phyloP scores from a whole-genome alignment of 116 monocot species.

The Papilionanthe hybrid region DNA sequence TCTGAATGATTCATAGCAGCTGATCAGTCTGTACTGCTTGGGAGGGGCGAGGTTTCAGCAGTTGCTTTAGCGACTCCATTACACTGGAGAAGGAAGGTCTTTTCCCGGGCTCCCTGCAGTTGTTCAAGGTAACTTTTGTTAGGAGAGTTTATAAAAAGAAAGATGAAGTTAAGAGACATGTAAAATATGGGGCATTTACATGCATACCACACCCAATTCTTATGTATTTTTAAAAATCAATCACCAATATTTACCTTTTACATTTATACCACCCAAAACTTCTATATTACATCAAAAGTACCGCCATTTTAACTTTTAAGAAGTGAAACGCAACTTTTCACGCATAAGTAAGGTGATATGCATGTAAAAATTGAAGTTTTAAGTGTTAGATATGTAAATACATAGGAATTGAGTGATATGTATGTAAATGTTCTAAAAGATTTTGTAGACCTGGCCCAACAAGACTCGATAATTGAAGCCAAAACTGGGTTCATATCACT shows the following conservation, averaged over 20 bases:
- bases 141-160: background rate
- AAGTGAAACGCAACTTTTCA: too few relatives aligned
- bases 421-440: background rate
- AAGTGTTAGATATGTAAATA: too few relatives aligned
- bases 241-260: too few relatives aligned
- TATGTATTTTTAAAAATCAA: too few relatives aligned
- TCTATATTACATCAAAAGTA: too few relatives aligned
- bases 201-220: too few relatives aligned
- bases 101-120: slow-evolving; percentile 84
- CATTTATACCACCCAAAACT: too few relatives aligned
- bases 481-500: slow-evolving; percentile 68
- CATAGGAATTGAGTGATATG: too few relatives aligned
- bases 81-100: slow-evolving; percentile 82
- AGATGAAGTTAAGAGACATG: background rate
- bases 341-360: too few relatives aligned
- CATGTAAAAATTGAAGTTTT: too few relatives aligned
- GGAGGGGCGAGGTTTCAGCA: slow-evolving; percentile 50
- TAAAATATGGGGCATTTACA: too few relatives aligned
- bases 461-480: slow-evolving; percentile 75
- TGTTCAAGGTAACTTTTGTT: background rate
- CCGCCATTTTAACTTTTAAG: too few relatives aligned
- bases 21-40: slow-evolving; percentile 29
- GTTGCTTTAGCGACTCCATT: slow-evolving; percentile 68
- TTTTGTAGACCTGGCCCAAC: slow-evolving; percentile 69
- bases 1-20: slow-evolving; percentile 3